These are phyloP conservation scores for Rhodotorula taiwanensis DNA, from an alignment of 768 basidiomycete genomes.

Conservation along the genomic window DNA sequence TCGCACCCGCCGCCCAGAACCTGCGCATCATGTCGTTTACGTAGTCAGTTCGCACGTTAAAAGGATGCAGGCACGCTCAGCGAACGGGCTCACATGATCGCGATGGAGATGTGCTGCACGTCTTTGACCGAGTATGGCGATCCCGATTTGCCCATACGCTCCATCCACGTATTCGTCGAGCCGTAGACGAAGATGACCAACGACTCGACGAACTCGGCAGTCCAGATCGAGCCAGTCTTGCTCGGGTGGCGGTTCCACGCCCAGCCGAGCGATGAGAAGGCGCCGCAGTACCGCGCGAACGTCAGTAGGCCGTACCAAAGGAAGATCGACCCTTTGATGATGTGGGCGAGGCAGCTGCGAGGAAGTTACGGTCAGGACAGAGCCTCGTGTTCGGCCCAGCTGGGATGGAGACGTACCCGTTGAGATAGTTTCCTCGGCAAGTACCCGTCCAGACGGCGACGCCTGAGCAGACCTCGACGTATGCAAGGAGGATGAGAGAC, in stretches of 20 bases:
- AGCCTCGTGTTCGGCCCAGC: too few relatives aligned
- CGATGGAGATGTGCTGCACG: conserved; percentile 89
- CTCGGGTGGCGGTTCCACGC: conserved; percentile 74
- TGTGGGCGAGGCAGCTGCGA: conserved; percentile 73
- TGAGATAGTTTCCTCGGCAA: conserved; percentile 68
- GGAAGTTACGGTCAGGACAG: too few relatives aligned
- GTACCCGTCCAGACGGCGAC: conserved; percentile 78
- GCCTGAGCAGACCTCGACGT: conserved; percentile 61
- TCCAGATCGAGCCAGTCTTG: conserved; percentile 14
- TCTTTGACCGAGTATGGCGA: conserved; percentile 86
- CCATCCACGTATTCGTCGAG: conserved; percentile 91
- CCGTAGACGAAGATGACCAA: conserved; percentile 74
- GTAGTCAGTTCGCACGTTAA: not conserved
- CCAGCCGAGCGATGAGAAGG: conserved; percentile 81
- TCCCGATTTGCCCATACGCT: conserved; percentile 70
- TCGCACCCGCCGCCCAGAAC: conserved; percentile 88
- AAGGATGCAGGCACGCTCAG: not conserved
- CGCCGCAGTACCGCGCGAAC: conserved; percentile 90
- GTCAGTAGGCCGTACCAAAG: conserved; percentile 81
- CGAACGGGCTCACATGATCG: conserved; percentile 49
- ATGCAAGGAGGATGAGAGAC: conserved; percentile 63
- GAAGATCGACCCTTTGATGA: conserved; percentile 79
- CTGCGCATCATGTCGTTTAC: conserved; percentile 49
- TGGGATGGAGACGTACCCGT: conserved; percentile 55
- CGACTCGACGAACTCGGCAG: conserved; percentile 47